Base-by-base conservation (phyloP, 768 basidiomycete genomes). In the Mrakia gelida region DNA sequence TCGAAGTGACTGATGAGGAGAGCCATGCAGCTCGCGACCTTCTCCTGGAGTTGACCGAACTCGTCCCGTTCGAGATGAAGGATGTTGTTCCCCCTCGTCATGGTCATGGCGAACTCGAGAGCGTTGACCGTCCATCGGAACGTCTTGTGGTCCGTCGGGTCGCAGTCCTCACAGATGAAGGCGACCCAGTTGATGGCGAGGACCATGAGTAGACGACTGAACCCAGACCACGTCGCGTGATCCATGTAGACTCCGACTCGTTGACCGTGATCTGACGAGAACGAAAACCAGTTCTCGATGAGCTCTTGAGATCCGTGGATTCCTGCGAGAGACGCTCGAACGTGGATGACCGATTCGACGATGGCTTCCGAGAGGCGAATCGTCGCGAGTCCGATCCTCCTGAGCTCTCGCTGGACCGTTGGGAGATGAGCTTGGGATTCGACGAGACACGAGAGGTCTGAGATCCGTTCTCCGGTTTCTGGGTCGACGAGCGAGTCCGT, bases 81-180 rank as follows among this genome's bases (percentile, higher is more conserved):
- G 81, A 99, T 98, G 82, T 91, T 90, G 83, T 92, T 92, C 75
- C 93, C 90, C 80, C 91, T 89, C 21, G 95, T 98, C 75, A 95
- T 91, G 79, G 91, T 89, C 78, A 93, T 89, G 1, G 94, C 91
- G 82, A 95, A 98, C 82, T 97, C 94, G 43, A 99, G 89, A 2
- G 97, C 95, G 77, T 91, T 92, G 74, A 99, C 95, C 11, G 97
- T 95, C 95, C 95, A 98, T 83, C 92, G 92, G 88, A 99, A 99
- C 0, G 94, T 98, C 84, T 91, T 92, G 77, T 94, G 89, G 84
- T 98, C 95, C 49, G 93, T 92, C 11, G 95, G 94, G 81, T 97
- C 93, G 85, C 97, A 99, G 81, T 95, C 93, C 82, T 98, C 95
- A 85, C 94, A 97, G 80, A 98, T 96, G 87, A 99, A 98, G 63